phyloP scores from a whole-genome alignment of 2,329 filamentous ascomycete genomes.

The Pestalotiopsis sp. region DNA sequence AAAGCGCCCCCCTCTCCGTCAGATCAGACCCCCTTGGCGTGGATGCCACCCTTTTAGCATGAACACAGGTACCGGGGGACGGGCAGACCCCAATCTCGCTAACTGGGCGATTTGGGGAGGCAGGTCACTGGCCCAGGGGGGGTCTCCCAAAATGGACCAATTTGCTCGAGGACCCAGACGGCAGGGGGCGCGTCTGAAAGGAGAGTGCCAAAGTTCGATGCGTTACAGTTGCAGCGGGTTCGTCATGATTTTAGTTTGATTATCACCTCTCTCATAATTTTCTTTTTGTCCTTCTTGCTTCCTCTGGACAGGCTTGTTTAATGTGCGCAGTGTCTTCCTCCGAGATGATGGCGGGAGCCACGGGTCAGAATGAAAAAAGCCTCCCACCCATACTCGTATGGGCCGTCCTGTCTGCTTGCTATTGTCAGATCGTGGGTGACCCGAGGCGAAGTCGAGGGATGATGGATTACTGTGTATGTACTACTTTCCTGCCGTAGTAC shows the following conservation, averaged over 20 bases:
- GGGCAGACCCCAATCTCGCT: constrained; percentile 43
- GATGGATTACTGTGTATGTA: background rate
- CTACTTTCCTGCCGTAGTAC: background rate
- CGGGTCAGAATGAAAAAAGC: background rate
- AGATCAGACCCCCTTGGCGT: constrained; percentile 15
- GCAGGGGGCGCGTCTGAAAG: constrained; percentile 9
- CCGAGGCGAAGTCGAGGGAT: background rate
- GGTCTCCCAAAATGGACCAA: constrained; percentile 5
- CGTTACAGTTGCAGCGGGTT: constrained; percentile 11
- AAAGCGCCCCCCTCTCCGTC: background rate
- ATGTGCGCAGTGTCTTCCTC: background rate
- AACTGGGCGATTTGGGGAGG: constrained; percentile 28
- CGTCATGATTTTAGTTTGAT: constrained; percentile 12
- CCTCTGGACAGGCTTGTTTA: background rate
- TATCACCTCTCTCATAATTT: constrained; percentile 11
- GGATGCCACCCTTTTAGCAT: constrained; percentile 24
- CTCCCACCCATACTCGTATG: background rate
- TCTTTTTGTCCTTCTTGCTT: constrained; percentile 13
- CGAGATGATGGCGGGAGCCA: background rate
- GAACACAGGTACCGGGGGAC: constrained; percentile 26
- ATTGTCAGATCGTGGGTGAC: background rate
- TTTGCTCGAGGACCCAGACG: constrained; percentile 6
- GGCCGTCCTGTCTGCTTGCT: background rate
- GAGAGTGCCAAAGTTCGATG: constrained; percentile 8
- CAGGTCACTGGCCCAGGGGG: background rate